Conservation (phyloP, 2,329 filamentous ascomycete genomes). For the Tolypocladium ophioglossoides region DNA sequence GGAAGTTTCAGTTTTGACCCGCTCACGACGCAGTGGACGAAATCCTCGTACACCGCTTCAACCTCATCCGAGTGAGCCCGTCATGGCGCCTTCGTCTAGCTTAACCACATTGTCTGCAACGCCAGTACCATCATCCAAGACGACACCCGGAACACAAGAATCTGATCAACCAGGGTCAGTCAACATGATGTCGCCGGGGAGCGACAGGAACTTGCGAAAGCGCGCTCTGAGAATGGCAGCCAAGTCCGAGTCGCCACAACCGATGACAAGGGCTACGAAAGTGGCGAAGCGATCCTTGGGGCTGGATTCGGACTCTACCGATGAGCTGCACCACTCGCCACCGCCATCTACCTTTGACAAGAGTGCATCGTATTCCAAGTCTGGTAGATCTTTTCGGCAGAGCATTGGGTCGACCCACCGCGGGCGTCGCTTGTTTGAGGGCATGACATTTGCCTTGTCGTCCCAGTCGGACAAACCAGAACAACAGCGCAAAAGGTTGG, state of each 20-base stretch:
- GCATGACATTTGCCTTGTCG: constrained; percentile 83
- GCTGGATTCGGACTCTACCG: constrained; percentile 32
- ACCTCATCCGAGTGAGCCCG: constrained; percentile 4
- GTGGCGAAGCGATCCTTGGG: constrained; percentile 14
- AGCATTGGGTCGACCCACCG: constrained; percentile 14
- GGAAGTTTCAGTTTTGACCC: background rate
- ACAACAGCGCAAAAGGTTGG: constrained; percentile 35
- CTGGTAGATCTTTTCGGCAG: constrained; percentile 14
- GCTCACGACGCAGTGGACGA: constrained; percentile 7
- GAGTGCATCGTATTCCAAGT: constrained; percentile 20
- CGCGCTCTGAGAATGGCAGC: constrained; percentile 6
- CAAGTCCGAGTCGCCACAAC: constrained; percentile 17
- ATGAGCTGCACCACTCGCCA: constrained; percentile 35
- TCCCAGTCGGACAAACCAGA: constrained; percentile 39
- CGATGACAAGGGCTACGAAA: constrained; percentile 9
- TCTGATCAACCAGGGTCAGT: constrained; percentile 12
- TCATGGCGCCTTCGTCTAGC: constrained; percentile 21
- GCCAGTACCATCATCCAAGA: constrained; percentile 24
- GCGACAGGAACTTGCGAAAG: constrained; percentile 8
- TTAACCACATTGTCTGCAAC: constrained; percentile 30
- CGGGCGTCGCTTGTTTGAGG: constrained; percentile 47
- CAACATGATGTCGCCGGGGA: constrained; percentile 13
- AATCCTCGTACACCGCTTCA: constrained; percentile 13
- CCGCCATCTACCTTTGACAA: constrained; percentile 25
- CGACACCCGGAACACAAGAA: constrained; percentile 23